Percentiles rank a stretch among this genome's conserved stretches.
phyloP scores from a whole-genome alignment of 2,329 filamentous ascomycete species.

The Phaeosphaeriaceae sp. region DNA sequence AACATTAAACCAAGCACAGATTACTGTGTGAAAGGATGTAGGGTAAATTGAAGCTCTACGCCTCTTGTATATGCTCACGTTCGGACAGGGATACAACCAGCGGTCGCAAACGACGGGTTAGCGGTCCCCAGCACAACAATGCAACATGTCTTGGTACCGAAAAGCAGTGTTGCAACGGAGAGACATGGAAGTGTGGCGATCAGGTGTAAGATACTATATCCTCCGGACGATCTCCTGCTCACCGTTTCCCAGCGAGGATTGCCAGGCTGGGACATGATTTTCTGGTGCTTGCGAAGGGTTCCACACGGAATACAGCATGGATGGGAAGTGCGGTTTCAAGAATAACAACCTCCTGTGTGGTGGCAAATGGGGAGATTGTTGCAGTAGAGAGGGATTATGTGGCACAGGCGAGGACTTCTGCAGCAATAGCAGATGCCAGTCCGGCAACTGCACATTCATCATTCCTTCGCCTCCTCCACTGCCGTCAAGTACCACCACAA shows the following conservation, averaged over 20 bases:
- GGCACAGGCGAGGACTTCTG: constrained; percentile 17
- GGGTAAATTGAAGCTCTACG: constrained; percentile 11
- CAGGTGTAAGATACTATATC: constrained; percentile 1
- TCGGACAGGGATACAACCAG: constrained; percentile 12
- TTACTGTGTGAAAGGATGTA: constrained; percentile 41
- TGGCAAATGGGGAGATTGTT: constrained; percentile 21
- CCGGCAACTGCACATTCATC: constrained; percentile 16
- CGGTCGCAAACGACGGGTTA: constrained; percentile 24
- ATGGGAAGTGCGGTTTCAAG: constrained; percentile 15
- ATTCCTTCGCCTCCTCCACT: constrained; percentile 1
- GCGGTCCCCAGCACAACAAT: constrained; percentile 40
- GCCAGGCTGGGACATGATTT: constrained; percentile 39
- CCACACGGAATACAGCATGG: constrained; percentile 9
- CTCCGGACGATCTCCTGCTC: constrained; percentile 4
- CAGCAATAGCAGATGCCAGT: constrained; percentile 11
- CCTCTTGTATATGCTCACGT: constrained; percentile 1
- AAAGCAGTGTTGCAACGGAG: constrained; percentile 17
- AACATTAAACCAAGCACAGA: constrained; percentile 35
- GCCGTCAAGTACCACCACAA: not conserved
- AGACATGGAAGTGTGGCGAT: constrained; percentile 11
- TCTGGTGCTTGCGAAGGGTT: constrained; percentile 40
- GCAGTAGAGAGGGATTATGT: constrained; percentile 8
- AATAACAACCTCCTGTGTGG: constrained; percentile 14
- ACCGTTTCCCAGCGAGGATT: constrained; percentile 40
- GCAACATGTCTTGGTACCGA: constrained; percentile 41